phyloP scores from a whole-genome alignment of 176 grass and related monocot genomes.

The Paspalum vaginatum region DNA sequence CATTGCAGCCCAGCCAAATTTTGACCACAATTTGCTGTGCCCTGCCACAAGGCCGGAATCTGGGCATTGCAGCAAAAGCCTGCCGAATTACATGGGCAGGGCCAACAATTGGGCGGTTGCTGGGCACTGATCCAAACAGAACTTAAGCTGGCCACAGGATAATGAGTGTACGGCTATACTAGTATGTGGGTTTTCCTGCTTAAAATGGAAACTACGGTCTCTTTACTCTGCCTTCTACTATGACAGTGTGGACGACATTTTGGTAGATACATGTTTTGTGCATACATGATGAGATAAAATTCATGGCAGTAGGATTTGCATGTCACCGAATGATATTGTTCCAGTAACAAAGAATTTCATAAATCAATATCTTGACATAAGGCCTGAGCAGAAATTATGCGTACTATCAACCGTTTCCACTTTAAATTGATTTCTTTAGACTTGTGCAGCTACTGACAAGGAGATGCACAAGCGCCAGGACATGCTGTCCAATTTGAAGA shows the following conservation, averaged over 20 bases:
- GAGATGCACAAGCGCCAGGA: slow-evolving; percentile 86
- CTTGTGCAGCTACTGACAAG: slow-evolving; percentile 71
- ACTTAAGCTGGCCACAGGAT: neutral
- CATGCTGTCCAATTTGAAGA: slow-evolving; percentile 74
- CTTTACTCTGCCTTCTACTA: neutral
- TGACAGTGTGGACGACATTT: neutral
- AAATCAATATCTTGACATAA: neutral
- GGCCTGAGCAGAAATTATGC: neutral
- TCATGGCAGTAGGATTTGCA: neutral
- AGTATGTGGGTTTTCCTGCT: slow-evolving; percentile 23
- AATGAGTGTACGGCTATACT: neutral
- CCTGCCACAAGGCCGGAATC: too few relatives aligned
- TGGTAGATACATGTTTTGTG: neutral
- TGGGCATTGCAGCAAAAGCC: too few relatives aligned
- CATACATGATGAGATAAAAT: neutral
- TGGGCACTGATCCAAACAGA: neutral
- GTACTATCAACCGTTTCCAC: neutral
- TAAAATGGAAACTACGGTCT: neutral
- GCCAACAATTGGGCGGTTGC: neutral
- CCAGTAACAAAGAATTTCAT: neutral
- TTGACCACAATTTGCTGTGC: too few relatives aligned
- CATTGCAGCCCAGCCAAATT: neutral
- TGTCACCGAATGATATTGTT: slow-evolving; percentile 5
- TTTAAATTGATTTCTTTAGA: neutral
- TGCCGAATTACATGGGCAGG: neutral